Evolutionary conservation across 345 rosid species (phyloP).

Genomic region (Kernera saxatilis): DNA sequence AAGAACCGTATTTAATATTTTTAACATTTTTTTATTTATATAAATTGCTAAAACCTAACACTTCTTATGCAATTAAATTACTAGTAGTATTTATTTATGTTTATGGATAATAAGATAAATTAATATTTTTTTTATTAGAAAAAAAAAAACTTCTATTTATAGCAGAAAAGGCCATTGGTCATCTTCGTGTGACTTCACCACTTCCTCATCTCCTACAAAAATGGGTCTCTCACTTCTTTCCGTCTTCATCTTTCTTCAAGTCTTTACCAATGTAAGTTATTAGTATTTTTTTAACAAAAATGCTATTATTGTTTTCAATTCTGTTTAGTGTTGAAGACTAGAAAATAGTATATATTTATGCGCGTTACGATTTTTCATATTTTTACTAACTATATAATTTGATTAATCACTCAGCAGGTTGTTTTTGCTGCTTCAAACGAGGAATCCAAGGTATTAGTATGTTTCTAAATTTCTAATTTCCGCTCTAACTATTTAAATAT

Average conservation of each 20-base stretch:
- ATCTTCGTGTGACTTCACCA: conserved; percentile 18
- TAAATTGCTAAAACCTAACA: too few relatives aligned
- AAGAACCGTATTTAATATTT: too few relatives aligned
- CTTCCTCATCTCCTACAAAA: conserved; percentile 14
- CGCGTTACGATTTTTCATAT: not conserved
- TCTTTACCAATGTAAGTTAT: conserved; percentile 9
- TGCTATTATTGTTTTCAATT: not conserved
- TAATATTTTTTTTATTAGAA: not conserved
- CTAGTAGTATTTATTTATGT: not conserved
- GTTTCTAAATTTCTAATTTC: not conserved
- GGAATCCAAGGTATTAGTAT: conserved; percentile 17
- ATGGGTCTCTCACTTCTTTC: conserved; percentile 25
- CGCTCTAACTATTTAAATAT: not conserved
- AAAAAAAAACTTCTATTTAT: conserved; percentile 16
- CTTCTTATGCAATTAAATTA: conserved; percentile 3
- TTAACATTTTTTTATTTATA: too few relatives aligned
- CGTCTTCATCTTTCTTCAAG: not conserved
- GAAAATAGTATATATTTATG: not conserved
- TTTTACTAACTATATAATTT: conserved; percentile 3
- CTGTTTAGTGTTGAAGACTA: not conserved
- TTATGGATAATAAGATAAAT: not conserved
- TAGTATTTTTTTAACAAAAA: not conserved
- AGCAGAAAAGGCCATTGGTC: conserved; percentile 11
- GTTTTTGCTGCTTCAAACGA: conserved; percentile 3
- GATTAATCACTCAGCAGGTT: conserved; percentile 16